These are phyloP conservation scores for Dinochytrium kinnereticum DNA, from an alignment of 371 early-diverging fungal genomes.

Conservation along the genomic window DNA sequence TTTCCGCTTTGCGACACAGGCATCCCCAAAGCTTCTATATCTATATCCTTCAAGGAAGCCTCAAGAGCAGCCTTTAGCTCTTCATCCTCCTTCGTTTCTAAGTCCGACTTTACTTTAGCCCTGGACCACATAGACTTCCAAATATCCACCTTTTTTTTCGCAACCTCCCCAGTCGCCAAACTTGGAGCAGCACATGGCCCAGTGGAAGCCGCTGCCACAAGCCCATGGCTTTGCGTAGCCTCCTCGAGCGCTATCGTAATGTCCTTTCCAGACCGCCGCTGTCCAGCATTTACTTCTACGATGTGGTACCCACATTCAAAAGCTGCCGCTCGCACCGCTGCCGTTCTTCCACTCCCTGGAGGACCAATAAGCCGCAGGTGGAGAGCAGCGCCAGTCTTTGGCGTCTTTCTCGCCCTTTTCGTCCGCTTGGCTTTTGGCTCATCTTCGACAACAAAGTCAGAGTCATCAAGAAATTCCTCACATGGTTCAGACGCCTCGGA, in stretches of 20 bases:
- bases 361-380: slow-evolving; percentile 69
- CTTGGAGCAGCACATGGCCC: neutral
- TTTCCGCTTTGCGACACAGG: neutral
- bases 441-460: neutral
- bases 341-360: slow-evolving; percentile 77
- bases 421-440: neutral
- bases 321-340: slow-evolving; percentile 76
- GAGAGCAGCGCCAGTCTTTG: neutral
- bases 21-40: neutral
- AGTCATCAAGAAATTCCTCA: slow-evolving; percentile 7
- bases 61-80: slow-evolving; percentile 1
- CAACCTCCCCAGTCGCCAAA: neutral
- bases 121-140: slow-evolving; percentile 8
- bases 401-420: neutral
- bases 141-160: neutral
- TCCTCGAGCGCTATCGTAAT: slow-evolving; percentile 69
- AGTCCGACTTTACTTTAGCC: neutral
- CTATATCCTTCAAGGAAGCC: neutral
- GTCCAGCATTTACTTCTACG: slow-evolving; percentile 76
- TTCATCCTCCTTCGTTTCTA: slow-evolving; percentile 8
- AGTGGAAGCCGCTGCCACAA: neutral
- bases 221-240: slow-evolving; percentile 70
- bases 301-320: slow-evolving; percentile 73
- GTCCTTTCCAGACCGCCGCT: slow-evolving; percentile 73
- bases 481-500: neutral